Evolutionary conservation across 257 asterid species (phyloP), one percentile per base, ranked within the genome.

Genomic region (Scutellaria barbata): DNA sequence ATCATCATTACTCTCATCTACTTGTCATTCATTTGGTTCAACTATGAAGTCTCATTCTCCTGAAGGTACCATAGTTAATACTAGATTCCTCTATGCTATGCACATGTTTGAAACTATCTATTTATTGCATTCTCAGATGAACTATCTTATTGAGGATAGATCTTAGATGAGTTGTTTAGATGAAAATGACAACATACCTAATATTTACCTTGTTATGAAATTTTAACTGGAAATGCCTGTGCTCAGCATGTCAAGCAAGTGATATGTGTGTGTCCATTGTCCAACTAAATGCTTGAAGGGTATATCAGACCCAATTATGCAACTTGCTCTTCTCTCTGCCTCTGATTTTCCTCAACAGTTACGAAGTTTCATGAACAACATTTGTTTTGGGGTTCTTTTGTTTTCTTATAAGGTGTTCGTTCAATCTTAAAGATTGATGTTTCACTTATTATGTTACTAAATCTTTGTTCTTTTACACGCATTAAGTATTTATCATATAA

Each of bases 11-110:
- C 12, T 14, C 47, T 50, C 55, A 33, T 18, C 41, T 39, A 8
- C 57, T 55, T 67, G 65, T 64, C 70, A 39, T 63, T 68, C 58
- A 25, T 37, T 58, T 9, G 13, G 25, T 69, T 52, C 8, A 57
- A n/a, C 10, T 55, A 10, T 13, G 14, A 42, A 20, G 41, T 13
- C 9, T 4, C 35, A 40, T 20, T 68, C 30, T 41, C 30, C 8
- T 63, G 66, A 68, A n/a, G 30, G 16, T 50, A 30, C 33, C 12
- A 51, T 53, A 33, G 13, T 45, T 35, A 46, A 6, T 46, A 30
- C 47, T 3, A 8, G 9, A 41, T 9, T 69, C 57, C 47, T 3
- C 8, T 6, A 42, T 13, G 62, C 58, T 14, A 35, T 75, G 41
- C 72, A 12, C 54, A 20, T 54, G 43, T 57, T 41, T 30, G 35